Conservation (phyloP, 1,284 basidiomycete species). For the Puccinia sorghi region DNA sequence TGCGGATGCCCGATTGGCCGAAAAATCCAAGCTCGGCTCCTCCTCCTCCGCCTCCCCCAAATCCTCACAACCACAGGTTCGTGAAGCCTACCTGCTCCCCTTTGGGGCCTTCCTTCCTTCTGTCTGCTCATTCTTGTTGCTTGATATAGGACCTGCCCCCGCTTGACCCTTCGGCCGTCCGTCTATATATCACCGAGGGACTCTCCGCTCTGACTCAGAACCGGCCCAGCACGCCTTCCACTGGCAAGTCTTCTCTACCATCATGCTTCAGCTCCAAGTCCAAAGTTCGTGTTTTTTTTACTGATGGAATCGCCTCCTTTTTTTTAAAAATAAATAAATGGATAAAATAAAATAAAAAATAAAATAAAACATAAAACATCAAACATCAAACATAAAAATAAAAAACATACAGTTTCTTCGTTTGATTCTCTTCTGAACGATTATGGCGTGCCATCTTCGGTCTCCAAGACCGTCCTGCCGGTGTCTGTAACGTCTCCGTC, state of each 20-base stretch:
- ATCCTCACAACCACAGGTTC: background rate
- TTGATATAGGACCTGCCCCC: background rate
- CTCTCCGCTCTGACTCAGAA: constrained; percentile 13
- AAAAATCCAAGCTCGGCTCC: constrained; percentile 32
- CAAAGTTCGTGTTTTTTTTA: too few species aligned
- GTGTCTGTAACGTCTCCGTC: constrained; percentile 48
- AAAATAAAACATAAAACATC: too few species aligned
- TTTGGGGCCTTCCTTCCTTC: too few species aligned
- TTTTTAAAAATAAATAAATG: too few species aligned
- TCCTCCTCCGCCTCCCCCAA: constrained; percentile 13
- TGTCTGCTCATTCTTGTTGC: too few species aligned
- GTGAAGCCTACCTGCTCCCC: too few species aligned
- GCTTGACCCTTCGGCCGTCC: constrained; percentile 26
- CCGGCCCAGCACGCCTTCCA: background rate
- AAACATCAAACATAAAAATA: too few species aligned
- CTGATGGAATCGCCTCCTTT: too few species aligned
- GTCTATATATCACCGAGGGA: constrained; percentile 39
- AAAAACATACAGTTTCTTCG: constrained; percentile 9
- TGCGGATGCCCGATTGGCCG: constrained; percentile 24
- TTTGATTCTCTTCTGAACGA: constrained; percentile 36
- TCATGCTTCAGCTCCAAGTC: too few species aligned
- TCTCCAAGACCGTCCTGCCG: constrained; percentile 67
- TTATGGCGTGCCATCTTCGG: constrained; percentile 54
- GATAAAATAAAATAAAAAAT: too few species aligned
- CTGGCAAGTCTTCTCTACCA: background rate